These are phyloP conservation scores for Cyclostephanos invisitatus DNA, from an alignment of 108 stramenopile species.

Conservation along the genomic window DNA sequence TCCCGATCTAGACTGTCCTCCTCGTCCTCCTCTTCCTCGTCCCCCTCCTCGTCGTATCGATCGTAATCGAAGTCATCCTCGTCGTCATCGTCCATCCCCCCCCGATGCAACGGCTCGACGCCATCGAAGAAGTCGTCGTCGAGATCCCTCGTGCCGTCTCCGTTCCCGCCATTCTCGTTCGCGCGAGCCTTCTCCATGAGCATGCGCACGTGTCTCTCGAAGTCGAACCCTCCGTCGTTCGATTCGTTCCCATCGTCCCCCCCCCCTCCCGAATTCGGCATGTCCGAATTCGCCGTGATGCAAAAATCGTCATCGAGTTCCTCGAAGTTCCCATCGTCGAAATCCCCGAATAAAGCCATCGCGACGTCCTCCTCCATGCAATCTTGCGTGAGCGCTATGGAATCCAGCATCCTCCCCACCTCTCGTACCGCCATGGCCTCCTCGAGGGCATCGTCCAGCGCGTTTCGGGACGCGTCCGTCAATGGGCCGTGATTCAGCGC, in stretches of 20 bases:
- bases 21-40: constrained; percentile 55
- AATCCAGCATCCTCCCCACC: constrained; percentile 76
- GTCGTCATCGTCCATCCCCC: constrained; percentile 22
- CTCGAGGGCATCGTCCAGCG: constrained; percentile 42
- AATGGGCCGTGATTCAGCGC: constrained; percentile 4
- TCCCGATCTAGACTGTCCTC: constrained; percentile 49
- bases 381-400: constrained; percentile 85
- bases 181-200: constrained; percentile 85
- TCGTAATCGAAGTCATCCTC: constrained; percentile 25
- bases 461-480: constrained; percentile 50
- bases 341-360: constrained; percentile 84
- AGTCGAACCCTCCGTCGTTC: constrained; percentile 80
- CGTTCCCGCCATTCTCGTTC: constrained; percentile 47
- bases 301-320: constrained; percentile 96
- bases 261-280: constrained; percentile 28
- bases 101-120: constrained; percentile 44
- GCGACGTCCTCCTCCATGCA: constrained; percentile 96
- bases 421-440: constrained; percentile 70
- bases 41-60: constrained; percentile 44
- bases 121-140: constrained; percentile 78
- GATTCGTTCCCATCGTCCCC: constrained; percentile 30
- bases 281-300: constrained; percentile 76
- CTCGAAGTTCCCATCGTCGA: constrained; percentile 80
- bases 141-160: constrained; percentile 41
- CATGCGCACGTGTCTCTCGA: constrained; percentile 88